These are phyloP conservation scores for Thozetella sp. DNA, from an alignment of 495 filamentous ascomycete genomes.

Conservation along the genomic window DNA sequence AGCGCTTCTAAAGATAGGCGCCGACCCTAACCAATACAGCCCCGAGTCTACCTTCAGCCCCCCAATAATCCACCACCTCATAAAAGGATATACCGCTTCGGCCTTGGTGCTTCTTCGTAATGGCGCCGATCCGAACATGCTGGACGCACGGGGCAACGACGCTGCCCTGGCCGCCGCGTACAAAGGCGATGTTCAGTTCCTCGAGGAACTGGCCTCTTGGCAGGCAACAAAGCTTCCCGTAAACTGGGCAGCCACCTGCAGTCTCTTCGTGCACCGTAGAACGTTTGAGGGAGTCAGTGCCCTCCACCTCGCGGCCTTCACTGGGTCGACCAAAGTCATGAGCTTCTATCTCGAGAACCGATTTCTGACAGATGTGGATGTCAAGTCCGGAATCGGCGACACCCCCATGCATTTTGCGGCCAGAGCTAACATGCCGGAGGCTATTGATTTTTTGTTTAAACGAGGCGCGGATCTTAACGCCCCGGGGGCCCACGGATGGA, in stretches of 20 bases:
- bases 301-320: not conserved
- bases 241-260: not conserved
- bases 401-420: not conserved
- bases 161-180: not conserved
- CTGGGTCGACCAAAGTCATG: not conserved
- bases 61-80: not conserved
- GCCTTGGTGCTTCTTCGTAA: not conserved
- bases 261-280: not conserved
- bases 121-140: not conserved
- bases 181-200: not conserved
- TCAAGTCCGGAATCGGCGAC: not conserved
- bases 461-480: not conserved
- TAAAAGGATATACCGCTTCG: not conserved
- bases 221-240: not conserved
- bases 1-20: not conserved
- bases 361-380: not conserved
- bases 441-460: not conserved
- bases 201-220: not conserved
- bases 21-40: not conserved
- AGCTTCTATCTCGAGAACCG: not conserved
- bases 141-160: not conserved
- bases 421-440: not conserved
- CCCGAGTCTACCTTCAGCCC: not conserved
- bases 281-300: not conserved
- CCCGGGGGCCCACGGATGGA: not conserved